phyloP scores from a whole-genome alignment of 140 eudicot genomes.

The Senecio squalidus region DNA sequence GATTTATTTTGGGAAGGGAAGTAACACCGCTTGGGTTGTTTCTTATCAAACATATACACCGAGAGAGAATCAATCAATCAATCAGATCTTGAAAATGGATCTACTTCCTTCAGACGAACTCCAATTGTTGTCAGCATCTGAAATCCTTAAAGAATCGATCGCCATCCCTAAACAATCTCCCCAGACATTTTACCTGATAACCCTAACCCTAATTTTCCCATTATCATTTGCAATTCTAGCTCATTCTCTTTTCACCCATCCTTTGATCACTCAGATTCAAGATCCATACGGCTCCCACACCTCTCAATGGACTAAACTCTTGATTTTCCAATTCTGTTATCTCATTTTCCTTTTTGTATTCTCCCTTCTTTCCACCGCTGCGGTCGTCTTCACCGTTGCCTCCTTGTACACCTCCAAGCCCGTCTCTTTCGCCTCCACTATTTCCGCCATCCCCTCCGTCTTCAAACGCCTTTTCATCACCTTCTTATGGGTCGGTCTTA shows the following conservation, averaged over 20 bases:
- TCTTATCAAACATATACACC: too few relatives aligned
- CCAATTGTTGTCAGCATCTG: slow-evolving; percentile 52
- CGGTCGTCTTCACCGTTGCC: slow-evolving; percentile 85
- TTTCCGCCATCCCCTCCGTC: slow-evolving; percentile 60
- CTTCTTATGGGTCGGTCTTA: slow-evolving; percentile 59
- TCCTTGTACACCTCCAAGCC: slow-evolving; percentile 71
- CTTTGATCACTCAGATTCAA: slow-evolving; percentile 54
- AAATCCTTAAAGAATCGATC: slow-evolving; percentile 57
- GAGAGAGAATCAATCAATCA: too few relatives aligned
- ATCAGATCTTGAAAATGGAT: too few relatives aligned
- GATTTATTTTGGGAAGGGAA: too few relatives aligned
- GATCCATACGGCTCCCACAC: slow-evolving; percentile 33
- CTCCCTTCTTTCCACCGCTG: slow-evolving; percentile 87
- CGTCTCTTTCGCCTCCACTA: slow-evolving; percentile 51
- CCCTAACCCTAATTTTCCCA: slow-evolving; percentile 76
- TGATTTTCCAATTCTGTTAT: slow-evolving; percentile 56
- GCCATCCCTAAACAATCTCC: slow-evolving; percentile 75
- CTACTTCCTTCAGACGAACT: slow-evolving; percentile 70
- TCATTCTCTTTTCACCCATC: slow-evolving; percentile 83
- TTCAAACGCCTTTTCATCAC: slow-evolving; percentile 70
- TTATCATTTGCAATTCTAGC: slow-evolving; percentile 79
- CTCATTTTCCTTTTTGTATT: slow-evolving; percentile 71
- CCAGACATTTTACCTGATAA: slow-evolving; percentile 65
- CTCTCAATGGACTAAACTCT: slow-evolving; percentile 50
- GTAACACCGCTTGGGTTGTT: too few relatives aligned